These are phyloP conservation scores for Nemania sp. DNA, from an alignment of 2,329 filamentous ascomycete species.

Conservation along the genomic window DNA sequence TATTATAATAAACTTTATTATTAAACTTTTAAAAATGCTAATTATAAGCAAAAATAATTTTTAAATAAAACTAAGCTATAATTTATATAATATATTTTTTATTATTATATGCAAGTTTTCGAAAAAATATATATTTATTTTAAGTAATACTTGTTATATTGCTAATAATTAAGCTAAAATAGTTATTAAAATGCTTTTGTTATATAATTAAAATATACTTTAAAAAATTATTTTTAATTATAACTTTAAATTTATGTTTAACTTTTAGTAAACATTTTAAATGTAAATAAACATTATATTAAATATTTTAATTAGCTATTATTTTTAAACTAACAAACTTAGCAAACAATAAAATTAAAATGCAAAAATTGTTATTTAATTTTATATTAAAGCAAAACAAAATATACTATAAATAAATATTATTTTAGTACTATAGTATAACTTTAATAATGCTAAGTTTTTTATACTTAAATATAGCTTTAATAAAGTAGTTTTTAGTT, in stretches of 20 bases:
- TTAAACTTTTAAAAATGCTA: neutral
- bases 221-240: constrained; percentile 19
- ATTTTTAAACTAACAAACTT: constrained; percentile 8
- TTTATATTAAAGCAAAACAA: constrained; percentile 14
- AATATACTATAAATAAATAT: constrained; percentile 13
- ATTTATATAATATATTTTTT: neutral
- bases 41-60: constrained; percentile 7
- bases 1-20: constrained; percentile 15
- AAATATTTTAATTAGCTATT: constrained; percentile 7
- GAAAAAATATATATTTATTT: neutral
- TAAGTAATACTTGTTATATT: constrained; percentile 14
- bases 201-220: constrained; percentile 13
- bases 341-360: constrained; percentile 18
- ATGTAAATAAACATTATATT: neutral
- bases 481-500: constrained; percentile 12
- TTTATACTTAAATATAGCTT: neutral
- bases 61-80: neutral
- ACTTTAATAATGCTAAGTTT: constrained; percentile 27
- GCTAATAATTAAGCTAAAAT: neutral
- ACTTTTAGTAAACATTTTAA: constrained; percentile 12
- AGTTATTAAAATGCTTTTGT: neutral
- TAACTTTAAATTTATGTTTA: constrained; percentile 16
- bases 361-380: constrained; percentile 19
- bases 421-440: constrained; percentile 19
- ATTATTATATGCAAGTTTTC: neutral